Conservation (phyloP, 768 basidiomycete species). For the Rhodotorula taiwanensis region DNA sequence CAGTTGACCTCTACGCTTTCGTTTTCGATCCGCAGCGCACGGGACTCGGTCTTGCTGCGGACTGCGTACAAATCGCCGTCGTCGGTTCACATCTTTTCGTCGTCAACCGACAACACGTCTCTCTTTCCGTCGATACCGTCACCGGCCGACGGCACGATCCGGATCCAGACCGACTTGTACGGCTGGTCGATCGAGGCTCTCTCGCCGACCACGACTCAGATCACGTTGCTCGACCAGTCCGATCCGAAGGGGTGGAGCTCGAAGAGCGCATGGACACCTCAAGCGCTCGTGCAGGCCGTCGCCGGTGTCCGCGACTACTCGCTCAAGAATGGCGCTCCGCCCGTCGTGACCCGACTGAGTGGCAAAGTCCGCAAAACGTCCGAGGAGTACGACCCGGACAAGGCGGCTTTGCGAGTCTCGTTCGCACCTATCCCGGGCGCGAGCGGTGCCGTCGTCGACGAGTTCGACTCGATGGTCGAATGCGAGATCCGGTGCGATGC, state of each 20-base stretch:
- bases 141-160: slow-evolving; percentile 67
- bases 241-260: slow-evolving; percentile 97
- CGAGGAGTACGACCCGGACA: slow-evolving; percentile 75
- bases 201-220: slow-evolving; percentile 86
- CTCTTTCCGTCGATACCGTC: slow-evolving; percentile 65
- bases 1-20: not conserved
- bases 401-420: slow-evolving; percentile 69
- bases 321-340: slow-evolving; percentile 91
- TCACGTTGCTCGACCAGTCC: slow-evolving; percentile 90
- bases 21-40: slow-evolving; percentile 54
- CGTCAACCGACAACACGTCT: slow-evolving; percentile 62
- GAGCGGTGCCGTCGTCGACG: slow-evolving; percentile 41
- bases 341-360: slow-evolving; percentile 70
- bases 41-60: slow-evolving; percentile 82
- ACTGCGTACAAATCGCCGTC: slow-evolving; percentile 96
- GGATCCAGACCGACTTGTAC: slow-evolving; percentile 94
- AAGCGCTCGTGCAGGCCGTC: slow-evolving; percentile 80
- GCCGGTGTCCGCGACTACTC: slow-evolving; percentile 92
- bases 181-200: slow-evolving; percentile 96
- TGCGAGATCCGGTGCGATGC: slow-evolving; percentile 37
- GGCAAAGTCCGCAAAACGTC: slow-evolving; percentile 54
- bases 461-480: slow-evolving; percentile 40
- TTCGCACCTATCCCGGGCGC: slow-evolving; percentile 48
- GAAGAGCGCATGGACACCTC: slow-evolving; percentile 76
- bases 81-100: slow-evolving; percentile 88